Base-by-base conservation (phyloP, 768 basidiomycete genomes). In the Cyclocybe aegerita region DNA sequence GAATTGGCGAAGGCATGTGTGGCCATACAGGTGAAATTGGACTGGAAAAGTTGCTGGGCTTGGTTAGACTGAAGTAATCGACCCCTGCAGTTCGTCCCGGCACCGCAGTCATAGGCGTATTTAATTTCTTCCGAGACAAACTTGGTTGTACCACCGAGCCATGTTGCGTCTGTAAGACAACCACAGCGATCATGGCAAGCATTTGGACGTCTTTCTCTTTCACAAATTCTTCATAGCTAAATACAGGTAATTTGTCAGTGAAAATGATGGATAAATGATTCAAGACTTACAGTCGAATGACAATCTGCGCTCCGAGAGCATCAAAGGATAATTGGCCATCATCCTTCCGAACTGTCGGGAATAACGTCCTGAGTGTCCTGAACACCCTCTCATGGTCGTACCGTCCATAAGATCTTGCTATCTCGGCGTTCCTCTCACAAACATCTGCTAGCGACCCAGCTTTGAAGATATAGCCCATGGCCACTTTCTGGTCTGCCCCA, bases 361-460 rank as follows among this genome's bases (percentile, higher is more conserved):
- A 74, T 11, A 89, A 54, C 10, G 80, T 69, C 39, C 69, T 65
- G 12, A 93, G 62, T 9, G 73, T 78, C 61, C 63, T 75, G 66
- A 90, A 90, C 16, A 83, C 71, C 39, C 88, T 72, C 60, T 88
- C 86, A 59, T 91, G 89, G 50, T 86, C 84, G 56, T 76, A 79
- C 48, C 88, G 75, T 2, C 85, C 80, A 60, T 78, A 73, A 35
- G 68, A 60, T 54, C 71, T 71, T n/a, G 90, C 89, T 15, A 82
- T 67, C 9, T 63, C 65, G 0, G 83, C 84, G 61, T 92, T 91
- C 53, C 57, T 68, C 42, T 70, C 74, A 61, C 87, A 91, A 1
- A 86, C 59, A 10, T 73, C 72, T 23, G 65, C 66, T 12, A 82
- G 54, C 38, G 63, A 56, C 1, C 59, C 59, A 40, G 73, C 66